Evolutionary conservation across 352 stramenopile genomes (phyloP), one percentile per base, ranked within the genome.

Genomic region (Phytophthora palmivora): DNA sequence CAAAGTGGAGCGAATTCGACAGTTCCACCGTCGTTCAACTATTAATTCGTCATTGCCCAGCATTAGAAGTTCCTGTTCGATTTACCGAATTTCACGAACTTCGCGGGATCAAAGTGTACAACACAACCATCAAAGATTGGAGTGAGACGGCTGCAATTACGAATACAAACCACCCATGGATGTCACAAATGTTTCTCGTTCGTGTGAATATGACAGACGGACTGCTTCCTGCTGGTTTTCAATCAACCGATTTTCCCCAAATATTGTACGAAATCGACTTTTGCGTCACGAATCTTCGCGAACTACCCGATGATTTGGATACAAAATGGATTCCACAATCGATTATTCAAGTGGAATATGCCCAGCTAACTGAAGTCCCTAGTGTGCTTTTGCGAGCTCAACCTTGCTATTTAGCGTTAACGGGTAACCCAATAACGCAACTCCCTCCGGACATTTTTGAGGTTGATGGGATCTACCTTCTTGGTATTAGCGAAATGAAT

Each of bases 91-190:
- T 80, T n/a, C 34, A 36, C 1, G 58, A 54, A 15, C 45, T 84
- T 1, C 63, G 55, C 6, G 63, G 59, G 0, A 19, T 84, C 11
- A 79, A 79, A 60, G 52, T 78, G 7, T 82, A 80, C 60, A 84
- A 84, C 36, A 58, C 58, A 7, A 78, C 72, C 0, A 50, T 82
- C 16, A 8, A 22, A 0, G 36, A 60, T 3, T 84, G 75, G 75
- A 12, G 18, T 0, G 46, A 36, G 2, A 54, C 74, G 0, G 66
- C 70, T 2, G 72, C 66, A 6, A 19, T 82, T 16, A 69, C 49
- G 0, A 49, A 58, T 14, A 14, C 26, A 10, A 32, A 61, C 16
- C 66, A 79, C 18, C 56, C 66, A 55, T 85, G 4, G 28, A n/a
- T 57, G 7, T 69, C 58, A 2, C 10, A n/a, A n/a, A n/a, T 82